These are phyloP conservation scores for Magnaporthiopsis rhizophila DNA, from an alignment of 2,329 filamentous ascomycete genomes.

Conservation along the genomic window DNA sequence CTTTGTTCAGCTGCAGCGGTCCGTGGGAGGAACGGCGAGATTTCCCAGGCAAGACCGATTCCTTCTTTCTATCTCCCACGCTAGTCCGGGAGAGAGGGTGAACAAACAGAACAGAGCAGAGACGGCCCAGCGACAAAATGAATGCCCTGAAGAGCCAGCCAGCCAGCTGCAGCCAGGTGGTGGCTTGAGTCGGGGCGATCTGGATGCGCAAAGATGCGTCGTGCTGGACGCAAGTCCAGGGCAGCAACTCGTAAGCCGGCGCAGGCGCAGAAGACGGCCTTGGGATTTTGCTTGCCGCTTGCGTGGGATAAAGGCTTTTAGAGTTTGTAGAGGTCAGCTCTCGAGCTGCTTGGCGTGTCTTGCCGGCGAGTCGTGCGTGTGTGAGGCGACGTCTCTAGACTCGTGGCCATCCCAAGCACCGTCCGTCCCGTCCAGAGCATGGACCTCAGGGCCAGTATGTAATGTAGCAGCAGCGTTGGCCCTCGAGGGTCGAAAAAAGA, in stretches of 20 bases:
- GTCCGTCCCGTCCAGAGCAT: constrained; percentile 4
- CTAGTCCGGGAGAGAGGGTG: background rate
- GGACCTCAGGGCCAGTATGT: background rate
- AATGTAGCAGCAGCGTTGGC: background rate
- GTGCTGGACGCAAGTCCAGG: background rate
- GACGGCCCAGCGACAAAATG: background rate
- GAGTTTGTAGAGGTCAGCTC: constrained; percentile 6
- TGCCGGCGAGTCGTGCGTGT: constrained; percentile 10
- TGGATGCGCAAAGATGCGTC: background rate
- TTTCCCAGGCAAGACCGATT: background rate
- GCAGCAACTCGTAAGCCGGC: background rate
- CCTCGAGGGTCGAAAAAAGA: background rate
- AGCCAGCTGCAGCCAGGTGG: background rate
- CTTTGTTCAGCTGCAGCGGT: background rate
- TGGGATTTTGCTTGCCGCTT: background rate
- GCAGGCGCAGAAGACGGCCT: background rate
- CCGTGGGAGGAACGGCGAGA: background rate
- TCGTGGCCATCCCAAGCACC: constrained; percentile 9
- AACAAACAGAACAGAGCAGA: no score
- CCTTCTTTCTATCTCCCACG: background rate
- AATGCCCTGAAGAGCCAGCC: background rate
- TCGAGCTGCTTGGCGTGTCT: constrained; percentile 7
- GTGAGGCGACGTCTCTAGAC: constrained; percentile 8
- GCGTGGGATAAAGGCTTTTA: constrained; percentile 1
- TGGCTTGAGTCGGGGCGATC: background rate